A percentile compares a stretch with the other conserved stretches of the same genome.
phyloP scores from a whole-genome alignment of 129 eudicot species.

The Flaveria robusta region DNA sequence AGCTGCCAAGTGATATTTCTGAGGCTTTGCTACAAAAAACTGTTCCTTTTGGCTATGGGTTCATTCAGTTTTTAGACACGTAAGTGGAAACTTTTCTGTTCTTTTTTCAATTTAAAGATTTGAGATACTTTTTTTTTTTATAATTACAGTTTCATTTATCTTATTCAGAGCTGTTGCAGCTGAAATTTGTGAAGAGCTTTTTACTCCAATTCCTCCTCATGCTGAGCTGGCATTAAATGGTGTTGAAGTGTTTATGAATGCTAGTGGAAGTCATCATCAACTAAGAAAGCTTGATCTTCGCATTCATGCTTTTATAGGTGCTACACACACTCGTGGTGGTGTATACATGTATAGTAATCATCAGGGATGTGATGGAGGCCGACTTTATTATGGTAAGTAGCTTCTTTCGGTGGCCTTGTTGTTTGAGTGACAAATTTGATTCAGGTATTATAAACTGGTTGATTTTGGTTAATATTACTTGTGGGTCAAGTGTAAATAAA shows the following conservation, averaged over 20 bases:
- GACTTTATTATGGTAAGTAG: conserved; percentile 81
- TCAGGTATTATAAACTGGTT: background rate
- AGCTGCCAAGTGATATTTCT: conserved; percentile 69
- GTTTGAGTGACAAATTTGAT: background rate
- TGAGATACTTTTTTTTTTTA: background rate
- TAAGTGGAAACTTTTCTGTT: conserved; percentile 26
- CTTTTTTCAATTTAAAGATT: background rate
- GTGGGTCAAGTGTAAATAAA: background rate
- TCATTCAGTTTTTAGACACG: conserved; percentile 83
- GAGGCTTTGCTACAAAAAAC: conserved; percentile 67
- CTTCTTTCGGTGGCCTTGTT: background rate
- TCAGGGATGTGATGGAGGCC: conserved; percentile 99
- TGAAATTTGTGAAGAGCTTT: conserved; percentile 96
- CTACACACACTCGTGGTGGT: conserved; percentile 97
- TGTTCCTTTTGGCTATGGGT: conserved; percentile 94
- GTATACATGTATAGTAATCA: conserved; percentile 98
- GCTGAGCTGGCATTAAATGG: conserved; percentile 94
- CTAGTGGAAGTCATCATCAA: conserved; percentile 98
- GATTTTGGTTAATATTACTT: background rate
- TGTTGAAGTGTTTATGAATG: conserved; percentile 97
- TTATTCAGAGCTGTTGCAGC: conserved; percentile 90
- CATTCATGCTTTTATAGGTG: conserved; percentile 86
- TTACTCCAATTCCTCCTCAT: conserved; percentile 88
- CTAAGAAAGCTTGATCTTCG: conserved; percentile 94
- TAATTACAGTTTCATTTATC: background rate